Evolutionary conservation across 2,329 filamentous ascomycete species (phyloP).

Genomic region (Ophiostoma triangulosporum): DNA sequence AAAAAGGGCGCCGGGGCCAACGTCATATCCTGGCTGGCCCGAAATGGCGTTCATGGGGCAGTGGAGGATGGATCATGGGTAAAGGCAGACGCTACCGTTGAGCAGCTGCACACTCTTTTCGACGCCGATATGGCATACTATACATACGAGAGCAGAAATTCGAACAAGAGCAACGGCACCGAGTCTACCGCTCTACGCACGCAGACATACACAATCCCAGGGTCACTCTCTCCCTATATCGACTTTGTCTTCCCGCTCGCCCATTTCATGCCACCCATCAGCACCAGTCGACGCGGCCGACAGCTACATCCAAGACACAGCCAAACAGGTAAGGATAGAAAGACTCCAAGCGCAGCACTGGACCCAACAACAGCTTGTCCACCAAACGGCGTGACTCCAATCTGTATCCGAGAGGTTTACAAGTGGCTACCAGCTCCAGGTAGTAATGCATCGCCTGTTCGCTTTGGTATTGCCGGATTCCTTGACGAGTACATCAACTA

Average conservation of each 20-base stretch:
- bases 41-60: slow-evolving; percentile 23
- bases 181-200: slow-evolving; percentile 27
- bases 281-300: not conserved
- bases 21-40: slow-evolving; percentile 29
- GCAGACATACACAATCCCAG: slow-evolving; percentile 30
- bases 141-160: slow-evolving; percentile 19
- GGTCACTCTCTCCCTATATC: slow-evolving; percentile 24
- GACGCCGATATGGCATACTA: slow-evolving; percentile 28
- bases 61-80: slow-evolving; percentile 28
- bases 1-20: slow-evolving; percentile 20
- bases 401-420: slow-evolving; percentile 32
- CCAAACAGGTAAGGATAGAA: not conserved
- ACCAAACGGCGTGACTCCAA: slow-evolving; percentile 21
- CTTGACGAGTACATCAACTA: slow-evolving; percentile 34
- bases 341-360: not conserved
- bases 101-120: slow-evolving; percentile 27
- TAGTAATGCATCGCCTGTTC: slow-evolving; percentile 20
- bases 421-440: slow-evolving; percentile 21
- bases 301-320: not conserved
- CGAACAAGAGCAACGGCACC: slow-evolving; percentile 12
- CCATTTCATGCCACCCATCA: slow-evolving; percentile 33
- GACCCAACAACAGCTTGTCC: slow-evolving; percentile 15
- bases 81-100: slow-evolving; percentile 27
- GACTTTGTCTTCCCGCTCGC: slow-evolving; percentile 34
- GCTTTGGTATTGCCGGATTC: slow-evolving; percentile 35